Base-by-base conservation (phyloP, 768 basidiomycete genomes). In the Serendipita sp. region DNA sequence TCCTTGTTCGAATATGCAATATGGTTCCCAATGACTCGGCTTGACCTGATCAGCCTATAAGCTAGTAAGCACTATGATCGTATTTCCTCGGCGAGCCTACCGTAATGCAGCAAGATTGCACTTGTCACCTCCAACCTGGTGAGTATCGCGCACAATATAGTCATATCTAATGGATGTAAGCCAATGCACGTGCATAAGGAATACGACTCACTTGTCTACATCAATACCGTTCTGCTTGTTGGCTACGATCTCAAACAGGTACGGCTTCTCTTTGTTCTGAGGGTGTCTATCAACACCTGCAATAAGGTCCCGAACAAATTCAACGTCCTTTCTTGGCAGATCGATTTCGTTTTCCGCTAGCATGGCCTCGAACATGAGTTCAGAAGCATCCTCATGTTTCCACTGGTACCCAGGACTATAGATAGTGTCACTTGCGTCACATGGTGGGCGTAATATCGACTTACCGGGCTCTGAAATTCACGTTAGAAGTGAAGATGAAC, bases 1-100 rank as follows among this genome's bases (percentile, higher is more conserved):
- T 91, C 88, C 71, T 92, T 92, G 74, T 86, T 86, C 65, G 87
- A 78, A 69, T 88, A 92, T 71, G 86, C 88, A 34, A 92, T 89
- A 70, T 86, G 78, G 67, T 85, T 75, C 16, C 86, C 79, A 62
- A 89, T 79, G 30, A 91, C 89, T 3, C 87, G 81, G 0, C 88
- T 84, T 1, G 88, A 89, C 65, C 81, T 76, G 34, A 91, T 82
- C 1, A 92, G 78, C 24, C 89, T 89, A 63, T 24, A 60, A 47
- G n/a, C 44, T 18, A 4, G 8, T 54, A 35, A 64, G 44, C 15
- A 24, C 10, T n/a, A 54, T 37, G 18, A 46, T 30, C 3, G 15
- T 24, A 18, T 62, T 34, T 28, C 16, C 45, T 35, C 41, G 7
- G 7, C 41, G 13, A 5, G 5, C 32, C 62, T 68, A 75, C 75